A percentile compares a stretch with the other conserved stretches of the same genome.
Conservation (phyloP, 768 basidiomycete species). For the Lactarius indigo region DNA sequence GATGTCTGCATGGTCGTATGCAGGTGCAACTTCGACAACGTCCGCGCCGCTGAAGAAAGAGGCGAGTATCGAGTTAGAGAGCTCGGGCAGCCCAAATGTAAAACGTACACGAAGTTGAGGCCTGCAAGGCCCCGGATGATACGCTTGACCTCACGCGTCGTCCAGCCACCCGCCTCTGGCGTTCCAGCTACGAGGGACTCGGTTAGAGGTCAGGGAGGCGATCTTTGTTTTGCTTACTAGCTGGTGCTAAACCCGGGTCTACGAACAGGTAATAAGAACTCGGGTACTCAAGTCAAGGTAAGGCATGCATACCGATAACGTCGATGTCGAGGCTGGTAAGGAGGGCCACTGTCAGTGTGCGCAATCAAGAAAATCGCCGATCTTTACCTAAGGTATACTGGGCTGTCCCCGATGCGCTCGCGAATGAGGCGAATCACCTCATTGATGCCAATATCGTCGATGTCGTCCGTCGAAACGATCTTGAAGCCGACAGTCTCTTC, state of each 20-base stretch:
- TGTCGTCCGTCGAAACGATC: constrained; percentile 74
- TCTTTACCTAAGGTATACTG: constrained; percentile 67
- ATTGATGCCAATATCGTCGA: constrained; percentile 72
- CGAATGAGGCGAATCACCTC: constrained; percentile 71
- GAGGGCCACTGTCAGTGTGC: background rate
- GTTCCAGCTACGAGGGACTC: constrained; percentile 58
- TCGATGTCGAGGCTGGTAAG: constrained; percentile 69
- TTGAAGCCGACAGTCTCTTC: constrained; percentile 65
- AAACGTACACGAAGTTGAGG: constrained; percentile 72
- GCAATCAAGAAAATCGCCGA: background rate
- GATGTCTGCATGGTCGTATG: constrained; percentile 70
- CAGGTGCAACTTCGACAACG: constrained; percentile 70
- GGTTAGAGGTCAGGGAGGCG: background rate
- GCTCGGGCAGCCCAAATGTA: background rate
- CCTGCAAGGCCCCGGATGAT: constrained; percentile 77
- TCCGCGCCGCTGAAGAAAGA: constrained; percentile 53
- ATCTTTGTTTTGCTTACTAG: constrained; percentile 26
- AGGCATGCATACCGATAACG: constrained; percentile 55
- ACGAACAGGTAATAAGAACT: constrained; percentile 12
- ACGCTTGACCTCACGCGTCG: constrained; percentile 74
- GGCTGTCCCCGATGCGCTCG: constrained; percentile 63
- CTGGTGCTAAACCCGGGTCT: constrained; percentile 80
- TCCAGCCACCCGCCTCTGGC: constrained; percentile 84
- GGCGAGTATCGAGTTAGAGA: background rate
- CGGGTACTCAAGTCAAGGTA: too few relatives aligned